Conservation (phyloP, 495 filamentous ascomycete species). For the Penicillium lagena region DNA sequence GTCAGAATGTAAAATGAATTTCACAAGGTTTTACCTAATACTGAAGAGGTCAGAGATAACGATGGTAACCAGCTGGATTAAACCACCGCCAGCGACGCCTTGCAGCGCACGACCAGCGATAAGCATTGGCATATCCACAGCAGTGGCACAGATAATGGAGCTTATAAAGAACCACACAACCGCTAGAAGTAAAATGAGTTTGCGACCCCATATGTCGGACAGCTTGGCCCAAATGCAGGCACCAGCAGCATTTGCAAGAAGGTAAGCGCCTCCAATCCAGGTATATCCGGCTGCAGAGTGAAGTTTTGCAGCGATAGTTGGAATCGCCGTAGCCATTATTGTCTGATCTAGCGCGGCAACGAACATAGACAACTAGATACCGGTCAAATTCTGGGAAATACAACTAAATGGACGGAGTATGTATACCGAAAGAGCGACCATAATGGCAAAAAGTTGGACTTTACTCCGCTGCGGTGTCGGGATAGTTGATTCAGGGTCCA, state of each 20-base stretch:
- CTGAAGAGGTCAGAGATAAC: constrained; percentile 32
- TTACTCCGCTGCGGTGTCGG: too few relatives aligned
- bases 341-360: constrained; percentile 54
- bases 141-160: constrained; percentile 13
- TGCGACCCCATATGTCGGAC: constrained; percentile 52
- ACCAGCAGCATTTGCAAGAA: constrained; percentile 41
- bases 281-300: constrained; percentile 48
- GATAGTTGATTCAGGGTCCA: too few relatives aligned
- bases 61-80: constrained; percentile 18
- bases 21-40: constrained; percentile 6
- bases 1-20: too few relatives aligned
- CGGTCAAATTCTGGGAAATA: too few relatives aligned
- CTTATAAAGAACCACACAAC: constrained; percentile 22
- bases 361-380: constrained; percentile 24
- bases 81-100: constrained; percentile 29
- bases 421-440: too few relatives aligned
- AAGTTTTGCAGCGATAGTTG: constrained; percentile 46
- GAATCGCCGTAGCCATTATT: constrained; percentile 53
- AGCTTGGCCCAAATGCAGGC: constrained; percentile 46
- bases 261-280: constrained; percentile 61
- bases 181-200: constrained; percentile 37
- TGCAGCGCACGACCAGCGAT: constrained; percentile 26
- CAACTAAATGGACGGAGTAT: too few relatives aligned
- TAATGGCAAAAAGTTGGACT: too few relatives aligned
- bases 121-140: constrained; percentile 10